phyloP scores from a whole-genome alignment of 169 alveolate species.

The Eimeria necatrix region DNA sequence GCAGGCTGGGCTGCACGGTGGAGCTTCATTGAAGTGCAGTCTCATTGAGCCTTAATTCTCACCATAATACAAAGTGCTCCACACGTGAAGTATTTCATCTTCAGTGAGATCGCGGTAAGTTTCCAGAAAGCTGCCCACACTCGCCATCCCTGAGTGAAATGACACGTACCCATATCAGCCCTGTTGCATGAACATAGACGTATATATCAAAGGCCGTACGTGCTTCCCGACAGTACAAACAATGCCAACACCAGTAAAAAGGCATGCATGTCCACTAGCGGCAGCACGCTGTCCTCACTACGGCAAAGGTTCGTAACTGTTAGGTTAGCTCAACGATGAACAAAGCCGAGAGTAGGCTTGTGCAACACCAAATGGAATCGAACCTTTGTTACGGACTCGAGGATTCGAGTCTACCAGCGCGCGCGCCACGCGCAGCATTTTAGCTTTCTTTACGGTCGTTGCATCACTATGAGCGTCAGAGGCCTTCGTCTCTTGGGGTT shows the following conservation, averaged over 20 bases:
- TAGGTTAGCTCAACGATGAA: not conserved
- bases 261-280: too few species aligned
- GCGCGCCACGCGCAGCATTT: not conserved
- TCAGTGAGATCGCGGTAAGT: not conserved
- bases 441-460: not conserved
- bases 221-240: too few species aligned
- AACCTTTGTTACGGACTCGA: constrained; percentile 19
- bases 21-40: not conserved
- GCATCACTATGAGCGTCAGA: not conserved
- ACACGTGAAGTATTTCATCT: not conserved
- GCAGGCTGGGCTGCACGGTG: not conserved
- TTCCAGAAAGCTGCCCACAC: not conserved
- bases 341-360: not conserved
- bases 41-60: not conserved
- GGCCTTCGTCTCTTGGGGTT: not conserved
- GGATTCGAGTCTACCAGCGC: constrained; percentile 24
- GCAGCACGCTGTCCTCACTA: too few species aligned
- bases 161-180: not conserved
- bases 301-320: not conserved
- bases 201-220: too few species aligned
- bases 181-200: too few species aligned
- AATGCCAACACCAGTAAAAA: too few species aligned
- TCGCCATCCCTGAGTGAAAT: constrained; percentile 29
- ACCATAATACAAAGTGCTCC: constrained; percentile 22
- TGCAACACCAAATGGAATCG: not conserved